Evolutionary conservation across 2,329 filamentous ascomycete species (phyloP), one percentile per base, ranked within the genome.

Genomic region (Aspergillus piperis): DNA sequence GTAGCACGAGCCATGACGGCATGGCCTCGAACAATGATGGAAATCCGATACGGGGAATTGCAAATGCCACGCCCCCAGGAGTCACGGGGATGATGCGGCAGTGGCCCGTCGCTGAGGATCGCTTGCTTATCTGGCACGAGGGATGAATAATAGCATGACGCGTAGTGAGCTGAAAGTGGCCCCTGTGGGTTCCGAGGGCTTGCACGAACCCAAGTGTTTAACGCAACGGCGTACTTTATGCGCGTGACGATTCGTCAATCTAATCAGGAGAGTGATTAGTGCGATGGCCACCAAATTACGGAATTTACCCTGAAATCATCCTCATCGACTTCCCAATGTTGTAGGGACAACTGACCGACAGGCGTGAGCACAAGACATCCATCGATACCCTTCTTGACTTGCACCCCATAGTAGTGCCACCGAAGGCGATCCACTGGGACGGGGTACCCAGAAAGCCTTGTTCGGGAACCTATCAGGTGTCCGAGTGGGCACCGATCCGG

Each of bases 401-500:
- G 5, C 15, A 30, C 50, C 50, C 52, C 52, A 54, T 54, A 59
- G 59, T 58, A 59, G 59, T 61, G 60, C 62, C 58, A 60, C 53
- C 48, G 27, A 54, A 51, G 51, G 49, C 27, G 65, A 64, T 64
- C 64, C 64, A 63, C 56, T 64, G 62, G 61, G 36, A 54, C 54
- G 60, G 60, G 64, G 62, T 57, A 51, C 57, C 57, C 54, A 53
- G 57, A 58, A 52, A 32, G 41, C 60, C 25, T 39, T 10, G n/a
- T 53, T 36, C 44, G 61, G 56, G 59, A 59, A 52, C 65, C 65
- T 66, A 66, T 66, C 64, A 66, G 59, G 44, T 11, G 32, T 11
- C 44, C 8, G 30, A 38, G 41, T 44, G 57, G 54, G 54, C 27
- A 50, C 51, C 39, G 32, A 41, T 25, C 13, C 23, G 23, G 39